Evolutionary conservation across 2,329 filamentous ascomycete species (phyloP).

Genomic region (Ceratocystis colombiana): DNA sequence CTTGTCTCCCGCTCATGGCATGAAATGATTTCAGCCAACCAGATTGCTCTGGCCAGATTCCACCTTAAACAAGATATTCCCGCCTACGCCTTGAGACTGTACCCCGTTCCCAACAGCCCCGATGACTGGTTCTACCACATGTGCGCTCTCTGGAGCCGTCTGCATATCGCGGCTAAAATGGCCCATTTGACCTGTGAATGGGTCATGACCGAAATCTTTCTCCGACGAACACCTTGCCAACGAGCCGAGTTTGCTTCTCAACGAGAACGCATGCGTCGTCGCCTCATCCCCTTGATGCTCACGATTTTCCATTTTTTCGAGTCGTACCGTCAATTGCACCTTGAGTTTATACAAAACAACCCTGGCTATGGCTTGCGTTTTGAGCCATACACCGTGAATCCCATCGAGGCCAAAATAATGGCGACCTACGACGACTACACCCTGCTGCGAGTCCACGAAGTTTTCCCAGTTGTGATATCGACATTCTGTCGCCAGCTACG

Average conservation of each 20-base stretch:
- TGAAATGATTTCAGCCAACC: conserved; percentile 49
- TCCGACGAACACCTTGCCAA: conserved; percentile 47
- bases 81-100: conserved; percentile 49
- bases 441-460: conserved; percentile 52
- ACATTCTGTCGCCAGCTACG: conserved; percentile 53
- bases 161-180: conserved; percentile 55
- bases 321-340: conserved; percentile 49
- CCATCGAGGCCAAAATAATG: conserved; percentile 53
- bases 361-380: conserved; percentile 42
- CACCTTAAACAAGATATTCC: conserved; percentile 52
- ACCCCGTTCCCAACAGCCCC: conserved; percentile 42
- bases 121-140: conserved; percentile 50
- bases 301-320: conserved; percentile 60
- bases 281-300: conserved; percentile 53
- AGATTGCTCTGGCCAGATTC: conserved; percentile 50
- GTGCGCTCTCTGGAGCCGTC: conserved; percentile 54
- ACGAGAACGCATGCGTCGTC: conserved; percentile 52
- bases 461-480: conserved; percentile 54
- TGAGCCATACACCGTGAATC: conserved; percentile 50
- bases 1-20: conserved; percentile 51
- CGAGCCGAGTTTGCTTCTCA: conserved; percentile 50
- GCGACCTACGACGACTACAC: conserved; percentile 55
- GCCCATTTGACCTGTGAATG: conserved; percentile 53
- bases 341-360: conserved; percentile 46
- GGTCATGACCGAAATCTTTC: conserved; percentile 56